Evolutionary conservation across 2,329 filamentous ascomycete species (phyloP).

Genomic region (Hypomyces rosellus): DNA sequence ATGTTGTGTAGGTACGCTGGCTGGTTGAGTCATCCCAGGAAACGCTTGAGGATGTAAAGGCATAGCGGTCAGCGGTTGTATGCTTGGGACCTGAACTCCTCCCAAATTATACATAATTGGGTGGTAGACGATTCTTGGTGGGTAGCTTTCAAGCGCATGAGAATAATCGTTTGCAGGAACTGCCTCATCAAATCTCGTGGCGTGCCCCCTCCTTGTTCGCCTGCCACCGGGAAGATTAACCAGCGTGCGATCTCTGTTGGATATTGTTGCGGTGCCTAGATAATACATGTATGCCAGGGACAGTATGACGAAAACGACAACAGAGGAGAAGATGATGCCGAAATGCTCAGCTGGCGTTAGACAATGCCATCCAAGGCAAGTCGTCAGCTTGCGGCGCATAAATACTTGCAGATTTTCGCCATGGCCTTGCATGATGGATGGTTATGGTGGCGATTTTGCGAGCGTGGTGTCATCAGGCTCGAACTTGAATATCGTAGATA

Average conservation of each 20-base stretch:
- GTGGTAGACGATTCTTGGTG: constrained; percentile 1
- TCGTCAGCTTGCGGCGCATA: constrained; percentile 1
- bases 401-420: not conserved
- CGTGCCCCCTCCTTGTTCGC: not conserved
- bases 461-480: no score
- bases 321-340: constrained; percentile 33
- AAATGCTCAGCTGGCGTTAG: constrained; percentile 30
- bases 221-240: constrained; percentile 12
- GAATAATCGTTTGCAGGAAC: not conserved
- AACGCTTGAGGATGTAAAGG: not conserved
- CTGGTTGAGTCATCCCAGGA: no score
- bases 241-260: constrained; percentile 3
- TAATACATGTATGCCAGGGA: constrained; percentile 30
- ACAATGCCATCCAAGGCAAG: constrained; percentile 33
- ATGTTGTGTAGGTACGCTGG: not conserved
- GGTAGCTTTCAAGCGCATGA: not conserved
- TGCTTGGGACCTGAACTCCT: not conserved
- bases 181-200: not conserved
- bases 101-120: constrained; percentile 5
- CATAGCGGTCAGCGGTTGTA: not conserved
- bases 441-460: not conserved
- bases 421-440: not conserved
- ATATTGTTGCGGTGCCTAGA: constrained; percentile 19
- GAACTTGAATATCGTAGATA: no score
- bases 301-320: constrained; percentile 24